Conservation (phyloP, 768 basidiomycete genomes). For the Porphyrellus cyaneotinctus region DNA sequence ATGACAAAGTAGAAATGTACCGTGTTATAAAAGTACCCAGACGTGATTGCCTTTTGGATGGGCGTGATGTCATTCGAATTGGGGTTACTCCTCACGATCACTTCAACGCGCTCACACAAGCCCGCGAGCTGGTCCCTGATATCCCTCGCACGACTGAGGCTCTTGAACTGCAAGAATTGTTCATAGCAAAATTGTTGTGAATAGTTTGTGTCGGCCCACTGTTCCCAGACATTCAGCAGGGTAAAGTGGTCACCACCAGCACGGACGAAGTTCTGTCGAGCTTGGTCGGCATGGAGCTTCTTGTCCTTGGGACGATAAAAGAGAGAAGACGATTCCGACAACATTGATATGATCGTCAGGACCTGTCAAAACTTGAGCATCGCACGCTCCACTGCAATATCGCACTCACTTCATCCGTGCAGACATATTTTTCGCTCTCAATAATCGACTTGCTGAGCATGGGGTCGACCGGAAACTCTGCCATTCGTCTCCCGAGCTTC, state of each 20-base stretch:
- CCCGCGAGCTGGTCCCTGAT: constrained; percentile 94
- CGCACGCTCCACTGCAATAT: neutral
- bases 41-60: constrained; percentile 90
- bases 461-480: constrained; percentile 98
- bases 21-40: constrained; percentile 96
- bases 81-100: constrained; percentile 81
- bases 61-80: constrained; percentile 92
- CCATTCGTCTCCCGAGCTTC: constrained; percentile 96
- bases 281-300: constrained; percentile 95
- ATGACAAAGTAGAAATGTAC: constrained; percentile 39
- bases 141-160: constrained; percentile 88
- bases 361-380: constrained; percentile 45
- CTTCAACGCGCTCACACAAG: constrained; percentile 94
- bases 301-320: constrained; percentile 99
- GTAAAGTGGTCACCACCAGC: constrained; percentile 98
- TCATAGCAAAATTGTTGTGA: constrained; percentile 97
- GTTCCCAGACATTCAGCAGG: constrained; percentile 95
- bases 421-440: constrained; percentile 87
- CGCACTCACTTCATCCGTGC: constrained; percentile 87
- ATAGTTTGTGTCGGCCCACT: constrained; percentile 97
- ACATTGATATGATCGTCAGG: constrained; percentile 94
- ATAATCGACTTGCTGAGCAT: constrained; percentile 97
- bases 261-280: constrained; percentile 93
- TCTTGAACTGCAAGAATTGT: constrained; percentile 94
- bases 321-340: constrained; percentile 90